A percentile compares a stretch with the other conserved stretches of the same genome.
Conservation (phyloP, 768 basidiomycete genomes). For the Psilocybe cyanescens region DNA sequence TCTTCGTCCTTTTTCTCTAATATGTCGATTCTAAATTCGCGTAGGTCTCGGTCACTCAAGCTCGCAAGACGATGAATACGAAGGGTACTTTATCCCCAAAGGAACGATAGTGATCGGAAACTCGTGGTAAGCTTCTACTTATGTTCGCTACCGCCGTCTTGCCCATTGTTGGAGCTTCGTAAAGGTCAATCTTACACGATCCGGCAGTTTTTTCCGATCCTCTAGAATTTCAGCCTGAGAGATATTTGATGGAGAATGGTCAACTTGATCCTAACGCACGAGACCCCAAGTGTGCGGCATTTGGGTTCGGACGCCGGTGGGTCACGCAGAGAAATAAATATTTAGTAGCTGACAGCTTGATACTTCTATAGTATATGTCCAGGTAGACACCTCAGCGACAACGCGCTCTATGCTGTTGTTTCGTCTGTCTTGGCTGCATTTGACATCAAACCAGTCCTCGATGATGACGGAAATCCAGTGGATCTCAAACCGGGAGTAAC, state of each 20-base stretch:
- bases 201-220: constrained; percentile 34
- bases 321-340: not conserved
- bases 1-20: not conserved
- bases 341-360: not conserved
- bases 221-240: constrained; percentile 31
- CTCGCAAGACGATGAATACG: constrained; percentile 34
- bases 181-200: constrained; percentile 40
- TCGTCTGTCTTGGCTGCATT: not conserved
- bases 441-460: not conserved
- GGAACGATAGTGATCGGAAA: constrained; percentile 34
- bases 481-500: not conserved
- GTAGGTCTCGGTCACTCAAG: constrained; percentile 29
- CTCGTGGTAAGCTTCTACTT: constrained; percentile 25
- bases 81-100: constrained; percentile 37
- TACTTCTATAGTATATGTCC: constrained; percentile 15
- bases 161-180: constrained; percentile 9
- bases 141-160: no score
- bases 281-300: constrained; percentile 18
- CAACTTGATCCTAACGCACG: constrained; percentile 14
- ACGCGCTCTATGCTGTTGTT: not conserved
- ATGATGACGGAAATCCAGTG: not conserved
- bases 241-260: constrained; percentile 28
- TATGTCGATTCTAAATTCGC: not conserved
- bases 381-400: constrained; percentile 9
- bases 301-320: constrained; percentile 28